Evolutionary conservation across 164 flowering plant species (phyloP).

Genomic region (Nymphaea colorata): DNA sequence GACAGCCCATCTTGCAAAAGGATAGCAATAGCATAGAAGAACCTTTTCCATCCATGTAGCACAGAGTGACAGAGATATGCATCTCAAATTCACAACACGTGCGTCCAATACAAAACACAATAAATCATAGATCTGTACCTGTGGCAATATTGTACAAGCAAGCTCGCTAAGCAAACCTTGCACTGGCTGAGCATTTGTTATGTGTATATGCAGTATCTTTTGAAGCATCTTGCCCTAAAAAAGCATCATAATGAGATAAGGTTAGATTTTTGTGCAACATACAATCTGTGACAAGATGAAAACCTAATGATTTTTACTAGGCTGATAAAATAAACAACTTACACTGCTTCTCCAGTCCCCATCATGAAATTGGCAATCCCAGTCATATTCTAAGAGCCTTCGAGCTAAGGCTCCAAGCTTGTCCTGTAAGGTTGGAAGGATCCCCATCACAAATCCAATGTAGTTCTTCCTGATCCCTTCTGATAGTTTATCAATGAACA

Average conservation of each 20-base stretch:
- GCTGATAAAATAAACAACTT: conserved; percentile 7
- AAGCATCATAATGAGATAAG: background rate
- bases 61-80: no score
- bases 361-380: conserved; percentile 30
- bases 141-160: conserved; percentile 51
- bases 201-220: conserved; percentile 46
- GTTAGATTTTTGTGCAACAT: background rate
- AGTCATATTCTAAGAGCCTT: conserved; percentile 39
- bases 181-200: conserved; percentile 43
- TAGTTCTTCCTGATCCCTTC: conserved; percentile 21
- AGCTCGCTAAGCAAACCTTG: conserved; percentile 52
- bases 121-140: conserved; percentile 26
- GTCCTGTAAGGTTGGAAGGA: conserved; percentile 27
- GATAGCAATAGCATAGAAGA: no score
- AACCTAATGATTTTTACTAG: background rate
- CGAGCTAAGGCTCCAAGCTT: conserved; percentile 49
- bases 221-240: conserved; percentile 56
- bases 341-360: conserved; percentile 46
- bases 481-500: conserved; percentile 13
- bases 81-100: no score
- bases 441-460: conserved; percentile 13
- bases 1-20: no score
- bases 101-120: no score
- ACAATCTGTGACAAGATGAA: background rate
- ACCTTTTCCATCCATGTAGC: no score